Conservation (phyloP, 1,139 yeast genomes). For the Geotrichum reessii region DNA sequence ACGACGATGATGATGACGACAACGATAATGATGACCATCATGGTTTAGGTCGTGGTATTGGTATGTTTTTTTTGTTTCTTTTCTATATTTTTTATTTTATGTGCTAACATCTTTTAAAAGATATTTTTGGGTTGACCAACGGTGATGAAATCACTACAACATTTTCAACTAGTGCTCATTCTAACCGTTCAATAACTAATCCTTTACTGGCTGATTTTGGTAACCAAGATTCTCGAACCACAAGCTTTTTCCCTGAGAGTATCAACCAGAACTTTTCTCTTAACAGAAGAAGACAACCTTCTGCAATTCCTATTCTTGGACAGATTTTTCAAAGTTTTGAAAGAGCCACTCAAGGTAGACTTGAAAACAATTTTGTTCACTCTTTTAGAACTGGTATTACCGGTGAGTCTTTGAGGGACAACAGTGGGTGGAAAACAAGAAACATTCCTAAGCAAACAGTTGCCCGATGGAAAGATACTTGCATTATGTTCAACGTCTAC, state of each 20-base stretch:
- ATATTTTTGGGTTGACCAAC: slow-evolving; percentile 1
- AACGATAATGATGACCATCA: slow-evolving; percentile 35
- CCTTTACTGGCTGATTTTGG: slow-evolving; percentile 12
- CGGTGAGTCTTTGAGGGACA: slow-evolving; percentile 21
- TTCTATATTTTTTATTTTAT: background rate
- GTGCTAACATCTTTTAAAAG: background rate
- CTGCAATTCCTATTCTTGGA: slow-evolving; percentile 6
- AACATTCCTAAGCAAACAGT: slow-evolving; percentile 48
- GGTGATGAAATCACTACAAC: slow-evolving; percentile 1
- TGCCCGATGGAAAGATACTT: slow-evolving; percentile 66
- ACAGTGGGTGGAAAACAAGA: slow-evolving; percentile 5
- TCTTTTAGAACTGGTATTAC: slow-evolving; percentile 5
- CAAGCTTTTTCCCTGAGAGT: background rate
- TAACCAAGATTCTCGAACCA: background rate
- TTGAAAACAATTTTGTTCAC: slow-evolving; percentile 7
- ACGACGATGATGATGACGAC: slow-evolving; percentile 27
- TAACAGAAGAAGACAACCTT: background rate
- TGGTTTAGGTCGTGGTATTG: slow-evolving; percentile 3
- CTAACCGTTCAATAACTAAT: slow-evolving; percentile 9
- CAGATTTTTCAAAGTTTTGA: slow-evolving; percentile 13
- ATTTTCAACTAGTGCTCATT: background rate
- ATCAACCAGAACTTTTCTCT: background rate
- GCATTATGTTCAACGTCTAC: slow-evolving; percentile 46
- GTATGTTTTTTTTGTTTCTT: slow-evolving; percentile 9
- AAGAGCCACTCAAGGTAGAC: background rate